Conservation (phyloP, 2,329 filamentous ascomycete genomes). For the Ophiostoma montium region DNA sequence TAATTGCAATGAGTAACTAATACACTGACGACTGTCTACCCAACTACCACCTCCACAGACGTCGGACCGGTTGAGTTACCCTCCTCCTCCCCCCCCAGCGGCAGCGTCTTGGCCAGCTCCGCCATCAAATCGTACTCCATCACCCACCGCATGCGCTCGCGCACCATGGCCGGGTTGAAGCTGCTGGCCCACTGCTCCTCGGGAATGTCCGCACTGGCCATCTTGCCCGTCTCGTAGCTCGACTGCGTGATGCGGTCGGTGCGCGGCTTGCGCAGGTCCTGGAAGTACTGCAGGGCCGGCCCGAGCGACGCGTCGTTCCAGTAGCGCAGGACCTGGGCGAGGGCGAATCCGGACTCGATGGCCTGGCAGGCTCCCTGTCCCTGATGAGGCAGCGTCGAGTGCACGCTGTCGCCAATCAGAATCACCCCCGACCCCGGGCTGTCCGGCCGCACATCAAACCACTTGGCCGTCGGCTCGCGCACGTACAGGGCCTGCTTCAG, state of each 20-base stretch:
- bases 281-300: slow-evolving; percentile 9
- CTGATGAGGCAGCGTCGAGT: slow-evolving; percentile 38
- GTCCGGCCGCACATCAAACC: slow-evolving; percentile 21
- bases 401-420: slow-evolving; percentile 41
- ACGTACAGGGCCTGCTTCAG: slow-evolving; percentile 19
- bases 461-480: slow-evolving; percentile 29
- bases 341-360: slow-evolving; percentile 24
- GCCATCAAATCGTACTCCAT: slow-evolving; percentile 12
- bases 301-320: slow-evolving; percentile 8
- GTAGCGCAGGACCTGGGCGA: slow-evolving; percentile 17
- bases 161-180: slow-evolving; percentile 7
- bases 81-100: neutral
- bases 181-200: slow-evolving; percentile 9
- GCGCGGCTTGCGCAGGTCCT: slow-evolving; percentile 12
- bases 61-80: neutral
- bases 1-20: too few relatives aligned
- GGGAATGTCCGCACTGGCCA: slow-evolving; percentile 12
- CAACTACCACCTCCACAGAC: neutral
- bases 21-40: too few relatives aligned
- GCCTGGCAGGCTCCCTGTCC: slow-evolving; percentile 31
- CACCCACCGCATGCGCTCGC: slow-evolving; percentile 12
- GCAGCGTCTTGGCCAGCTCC: slow-evolving; percentile 9
- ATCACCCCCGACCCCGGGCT: slow-evolving; percentile 36
- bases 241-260: slow-evolving; percentile 10
- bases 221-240: slow-evolving; percentile 12